These are phyloP conservation scores for Boechera retrofracta DNA, from an alignment of 345 rosid genomes.

Conservation along the genomic window DNA sequence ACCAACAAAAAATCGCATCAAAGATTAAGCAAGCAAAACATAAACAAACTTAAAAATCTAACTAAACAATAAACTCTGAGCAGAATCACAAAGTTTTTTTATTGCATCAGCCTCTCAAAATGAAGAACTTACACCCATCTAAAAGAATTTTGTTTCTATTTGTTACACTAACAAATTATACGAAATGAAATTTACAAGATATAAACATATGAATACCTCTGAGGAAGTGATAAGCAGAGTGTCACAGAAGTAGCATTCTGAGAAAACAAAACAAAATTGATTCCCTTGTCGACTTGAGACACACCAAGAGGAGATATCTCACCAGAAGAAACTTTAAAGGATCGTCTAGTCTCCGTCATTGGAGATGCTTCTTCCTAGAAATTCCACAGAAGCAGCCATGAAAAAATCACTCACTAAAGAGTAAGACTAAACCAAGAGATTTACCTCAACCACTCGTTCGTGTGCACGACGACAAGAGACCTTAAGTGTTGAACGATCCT, in stretches of 20 bases:
- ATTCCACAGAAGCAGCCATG: too few species aligned
- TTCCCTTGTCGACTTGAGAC: constrained; percentile 73
- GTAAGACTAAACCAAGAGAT: neutral
- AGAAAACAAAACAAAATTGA: constrained; percentile 85
- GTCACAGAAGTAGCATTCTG: constrained; percentile 83
- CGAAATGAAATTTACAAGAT: neutral
- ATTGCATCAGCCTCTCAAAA: too few species aligned
- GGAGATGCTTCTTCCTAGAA: constrained; percentile 58
- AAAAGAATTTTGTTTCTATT: neutral
- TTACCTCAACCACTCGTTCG: constrained; percentile 72
- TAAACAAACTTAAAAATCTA: constrained; percentile 10
- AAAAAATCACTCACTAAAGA: too few species aligned
- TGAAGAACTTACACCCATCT: too few species aligned
- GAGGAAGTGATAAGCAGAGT: constrained; percentile 75
- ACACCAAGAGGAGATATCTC: constrained; percentile 83
- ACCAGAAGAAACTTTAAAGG: constrained; percentile 63
- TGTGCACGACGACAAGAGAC: constrained; percentile 58
- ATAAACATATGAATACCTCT: constrained; percentile 50
- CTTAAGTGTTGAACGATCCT: constrained; percentile 44
- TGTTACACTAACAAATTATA: neutral
- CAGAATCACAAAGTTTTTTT: too few species aligned
- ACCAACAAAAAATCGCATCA: constrained; percentile 18
- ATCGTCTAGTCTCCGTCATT: constrained; percentile 49
- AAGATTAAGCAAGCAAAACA: neutral
- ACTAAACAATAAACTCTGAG: neutral